Evolutionary conservation across 1,284 basidiomycete genomes (phyloP).

Genomic region (Cutaneotrichosporon dermatis): DNA sequence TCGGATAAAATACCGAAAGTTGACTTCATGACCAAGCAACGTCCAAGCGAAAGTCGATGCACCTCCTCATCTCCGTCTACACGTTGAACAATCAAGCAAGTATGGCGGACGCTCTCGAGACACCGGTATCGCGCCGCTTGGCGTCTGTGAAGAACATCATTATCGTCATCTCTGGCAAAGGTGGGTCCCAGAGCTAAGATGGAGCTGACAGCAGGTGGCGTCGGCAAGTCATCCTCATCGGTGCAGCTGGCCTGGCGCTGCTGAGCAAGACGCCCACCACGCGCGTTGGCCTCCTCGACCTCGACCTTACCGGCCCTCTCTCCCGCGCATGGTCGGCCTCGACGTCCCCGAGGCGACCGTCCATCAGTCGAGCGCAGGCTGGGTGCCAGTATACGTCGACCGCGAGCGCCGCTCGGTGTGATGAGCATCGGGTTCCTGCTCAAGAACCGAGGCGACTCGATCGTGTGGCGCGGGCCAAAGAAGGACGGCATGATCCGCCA

Average conservation of each 20-base stretch:
- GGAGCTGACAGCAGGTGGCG: slow-evolving; percentile 60
- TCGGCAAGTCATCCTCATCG: slow-evolving; percentile 94
- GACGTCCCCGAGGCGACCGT: slow-evolving; percentile 62
- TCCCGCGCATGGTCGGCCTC: slow-evolving; percentile 94
- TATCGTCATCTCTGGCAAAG: slow-evolving; percentile 89
- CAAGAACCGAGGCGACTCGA: slow-evolving; percentile 81
- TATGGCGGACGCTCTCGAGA: slow-evolving; percentile 43
- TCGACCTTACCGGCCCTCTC: slow-evolving; percentile 93
- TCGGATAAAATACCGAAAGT: not conserved
- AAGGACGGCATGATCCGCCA: slow-evolving; percentile 99
- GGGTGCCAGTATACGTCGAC: slow-evolving; percentile 96
- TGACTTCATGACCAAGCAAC: slow-evolving; percentile 3
- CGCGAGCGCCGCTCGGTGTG: slow-evolving; percentile 69
- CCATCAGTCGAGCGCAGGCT: slow-evolving; percentile 89
- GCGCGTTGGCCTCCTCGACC: slow-evolving; percentile 85
- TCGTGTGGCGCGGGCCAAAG: slow-evolving; percentile 98
- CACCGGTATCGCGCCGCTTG: slow-evolving; percentile 62
- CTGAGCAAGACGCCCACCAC: slow-evolving; percentile 58
- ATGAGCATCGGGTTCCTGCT: slow-evolving; percentile 97
- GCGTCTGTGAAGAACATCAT: slow-evolving; percentile 76
- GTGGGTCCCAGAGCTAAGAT: slow-evolving; percentile 20
- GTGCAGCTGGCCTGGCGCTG: slow-evolving; percentile 88
- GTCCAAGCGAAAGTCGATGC: not conserved
- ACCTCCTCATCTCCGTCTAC: not conserved
- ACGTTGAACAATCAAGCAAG: not conserved